These are phyloP conservation scores for Backusella sp. DNA, from an alignment of 192 early-diverging fungal genomes.

Conservation along the genomic window DNA sequence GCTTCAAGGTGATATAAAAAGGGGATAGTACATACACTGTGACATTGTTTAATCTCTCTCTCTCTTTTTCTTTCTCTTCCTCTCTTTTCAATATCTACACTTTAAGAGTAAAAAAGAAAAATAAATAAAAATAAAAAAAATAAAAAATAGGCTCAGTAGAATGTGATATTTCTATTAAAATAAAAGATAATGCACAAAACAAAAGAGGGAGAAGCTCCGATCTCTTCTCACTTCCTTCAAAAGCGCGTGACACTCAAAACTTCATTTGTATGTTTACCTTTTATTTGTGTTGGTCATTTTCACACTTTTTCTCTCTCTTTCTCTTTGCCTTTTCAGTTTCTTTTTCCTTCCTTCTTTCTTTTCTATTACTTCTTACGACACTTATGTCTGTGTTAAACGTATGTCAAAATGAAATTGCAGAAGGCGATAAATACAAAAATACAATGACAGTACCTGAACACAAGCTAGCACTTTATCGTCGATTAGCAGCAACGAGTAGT, in stretches of 20 bases:
- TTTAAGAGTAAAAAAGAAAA: neutral
- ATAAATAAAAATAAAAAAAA: neutral
- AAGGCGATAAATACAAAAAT: neutral
- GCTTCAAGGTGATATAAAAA: neutral
- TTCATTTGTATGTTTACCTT: neutral
- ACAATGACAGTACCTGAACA: neutral
- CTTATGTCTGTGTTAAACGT: constrained; percentile 12
- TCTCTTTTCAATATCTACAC: neutral
- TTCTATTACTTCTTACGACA: neutral
- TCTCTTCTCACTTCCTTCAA: neutral
- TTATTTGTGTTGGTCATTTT: constrained; percentile 6
- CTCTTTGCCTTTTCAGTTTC: neutral
- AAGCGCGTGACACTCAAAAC: constrained; percentile 3
- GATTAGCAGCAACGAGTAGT: constrained; percentile 6
- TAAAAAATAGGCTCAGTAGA: neutral
- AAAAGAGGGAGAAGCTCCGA: neutral
- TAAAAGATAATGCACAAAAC: neutral
- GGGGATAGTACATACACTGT: neutral
- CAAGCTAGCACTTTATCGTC: constrained; percentile 9
- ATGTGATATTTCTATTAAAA: neutral
- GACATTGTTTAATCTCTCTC: neutral
- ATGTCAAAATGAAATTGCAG: neutral
- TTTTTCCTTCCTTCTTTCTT: neutral
- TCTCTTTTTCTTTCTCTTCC: neutral
- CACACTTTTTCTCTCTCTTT: neutral